These are phyloP conservation scores for Aethionema arabicum DNA, from an alignment of 345 rosid genomes.

Conservation along the genomic window DNA sequence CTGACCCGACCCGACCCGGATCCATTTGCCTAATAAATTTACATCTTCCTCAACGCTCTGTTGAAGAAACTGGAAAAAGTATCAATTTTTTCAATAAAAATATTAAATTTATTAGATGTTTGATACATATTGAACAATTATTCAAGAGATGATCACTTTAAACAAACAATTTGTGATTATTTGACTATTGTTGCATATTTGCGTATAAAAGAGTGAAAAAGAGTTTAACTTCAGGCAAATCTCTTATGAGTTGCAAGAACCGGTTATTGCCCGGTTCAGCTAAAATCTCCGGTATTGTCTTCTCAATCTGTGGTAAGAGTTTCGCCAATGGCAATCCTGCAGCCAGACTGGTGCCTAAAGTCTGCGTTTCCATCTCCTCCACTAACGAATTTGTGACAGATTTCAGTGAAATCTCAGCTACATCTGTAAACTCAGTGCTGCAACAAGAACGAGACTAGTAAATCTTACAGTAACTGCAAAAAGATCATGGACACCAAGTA, in stretches of 20 bases:
- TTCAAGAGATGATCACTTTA: background rate
- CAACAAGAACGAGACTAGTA: constrained; percentile 21
- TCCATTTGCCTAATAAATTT: background rate
- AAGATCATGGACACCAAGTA: background rate
- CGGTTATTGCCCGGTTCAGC: constrained; percentile 63
- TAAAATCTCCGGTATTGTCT: constrained; percentile 48
- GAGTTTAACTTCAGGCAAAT: constrained; percentile 65
- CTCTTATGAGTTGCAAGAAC: constrained; percentile 52
- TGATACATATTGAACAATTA: constrained; percentile 24
- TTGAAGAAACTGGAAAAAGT: too few relatives aligned
- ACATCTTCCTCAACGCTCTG: too few relatives aligned
- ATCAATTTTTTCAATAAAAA: too few relatives aligned
- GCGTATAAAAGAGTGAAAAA: constrained; percentile 87
- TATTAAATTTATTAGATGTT: background rate
- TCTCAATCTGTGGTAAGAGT: constrained; percentile 74
- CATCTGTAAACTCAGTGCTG: constrained; percentile 71
- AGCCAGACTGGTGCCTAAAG: constrained; percentile 24
- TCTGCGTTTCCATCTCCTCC: constrained; percentile 54
- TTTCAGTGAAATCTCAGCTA: constrained; percentile 63
- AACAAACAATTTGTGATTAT: background rate
- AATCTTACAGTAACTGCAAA: constrained; percentile 1
- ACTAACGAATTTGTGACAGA: constrained; percentile 50
- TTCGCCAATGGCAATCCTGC: constrained; percentile 71
- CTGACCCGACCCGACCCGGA: constrained; percentile 18
- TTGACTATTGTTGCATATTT: constrained; percentile 46